These are phyloP conservation scores for Asterella californica DNA, from an alignment of 225 moss, liverwort and hornwort genomes.

Conservation along the genomic window DNA sequence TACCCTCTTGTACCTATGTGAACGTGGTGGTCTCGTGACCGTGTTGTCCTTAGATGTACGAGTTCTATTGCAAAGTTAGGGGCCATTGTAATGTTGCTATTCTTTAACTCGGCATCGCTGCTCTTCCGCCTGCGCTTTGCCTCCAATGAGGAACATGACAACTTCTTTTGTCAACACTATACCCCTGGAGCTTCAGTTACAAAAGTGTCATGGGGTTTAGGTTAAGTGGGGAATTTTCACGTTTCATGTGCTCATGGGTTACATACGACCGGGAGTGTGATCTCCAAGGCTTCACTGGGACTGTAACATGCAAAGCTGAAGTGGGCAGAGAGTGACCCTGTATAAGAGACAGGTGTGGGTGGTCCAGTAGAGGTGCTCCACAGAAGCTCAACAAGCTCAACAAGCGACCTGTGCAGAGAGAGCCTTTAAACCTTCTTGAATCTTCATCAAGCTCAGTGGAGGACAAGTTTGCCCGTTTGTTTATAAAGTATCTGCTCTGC, in stretches of 20 bases:
- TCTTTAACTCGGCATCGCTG: slow-evolving; percentile 38
- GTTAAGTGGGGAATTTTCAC: slow-evolving; percentile 24
- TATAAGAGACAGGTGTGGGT: slow-evolving; percentile 29
- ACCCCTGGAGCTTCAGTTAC: slow-evolving; percentile 25
- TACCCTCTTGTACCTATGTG: slow-evolving; percentile 42
- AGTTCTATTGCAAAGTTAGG: slow-evolving; percentile 31
- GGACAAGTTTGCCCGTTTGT: slow-evolving; percentile 31
- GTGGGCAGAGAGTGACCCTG: slow-evolving; percentile 24
- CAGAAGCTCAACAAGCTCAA: slow-evolving; percentile 20
- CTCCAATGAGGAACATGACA: slow-evolving; percentile 34
- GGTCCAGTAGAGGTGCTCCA: slow-evolving; percentile 24
- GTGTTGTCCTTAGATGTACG: slow-evolving; percentile 33
- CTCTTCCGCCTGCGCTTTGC: slow-evolving; percentile 29
- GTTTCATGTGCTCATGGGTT: slow-evolving; percentile 27
- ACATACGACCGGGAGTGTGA: slow-evolving; percentile 22
- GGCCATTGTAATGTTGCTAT: slow-evolving; percentile 46
- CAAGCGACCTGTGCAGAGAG: slow-evolving; percentile 16
- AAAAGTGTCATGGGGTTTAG: slow-evolving; percentile 16
- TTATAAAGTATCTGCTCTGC: slow-evolving; percentile 34
- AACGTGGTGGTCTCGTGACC: slow-evolving; percentile 42
- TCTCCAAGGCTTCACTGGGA: slow-evolving; percentile 31
- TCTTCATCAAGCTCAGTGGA: slow-evolving; percentile 27
- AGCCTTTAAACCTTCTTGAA: slow-evolving; percentile 17
- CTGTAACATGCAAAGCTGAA: slow-evolving; percentile 23
- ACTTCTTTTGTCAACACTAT: slow-evolving; percentile 39